Base-by-base conservation (phyloP, 148 eudicot genomes). In the Rhododendron mucronatum region DNA sequence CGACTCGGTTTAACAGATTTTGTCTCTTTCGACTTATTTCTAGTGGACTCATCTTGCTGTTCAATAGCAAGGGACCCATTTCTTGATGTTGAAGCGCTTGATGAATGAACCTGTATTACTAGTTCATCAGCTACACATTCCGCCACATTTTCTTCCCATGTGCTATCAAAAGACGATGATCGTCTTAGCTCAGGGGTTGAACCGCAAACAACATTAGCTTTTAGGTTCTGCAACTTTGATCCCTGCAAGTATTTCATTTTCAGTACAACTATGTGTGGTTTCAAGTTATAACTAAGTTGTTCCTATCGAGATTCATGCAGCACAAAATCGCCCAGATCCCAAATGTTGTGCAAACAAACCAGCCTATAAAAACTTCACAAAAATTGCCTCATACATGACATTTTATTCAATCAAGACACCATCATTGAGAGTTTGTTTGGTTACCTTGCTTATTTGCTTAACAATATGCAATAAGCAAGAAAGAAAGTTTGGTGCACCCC, bases 141-240 rank as follows among this genome's bases (percentile, higher is more conserved):
- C 75, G 98, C 98, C 83, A 95, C 93, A 87, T 87, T 92, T 88
- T 96, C 99, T 91, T 96, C 98, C 95, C 96, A 92, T 61, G 98
- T 90, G 92, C 89, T 95, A 86, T 95, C 99, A 18, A 92, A 94
- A 71, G 99, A 96, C 84, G 96, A 94, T 48, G 98, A 94, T 89
- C 99, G 91, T 89, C 98, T 91, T 33, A 95, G 92, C 89, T 93
- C 93, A n/a, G 93, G 91, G 39, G 86, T 89, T 86, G 94, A 85
- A 86, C 92, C 91, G 76, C 80, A 69, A 67, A 82, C 86, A 84
- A 89, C 37, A 87, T 85, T 91, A 79, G 87, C 89, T 89, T 95
- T 96, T 50, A 53, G 14, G 83, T 83, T 93, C 84, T 89, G 92
- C 88, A 88, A 61, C 86, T 91, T 94, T 51, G 92, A 85, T 75